Base-by-base conservation (phyloP, 306 rosid genomes). In the Comarum palustre region DNA sequence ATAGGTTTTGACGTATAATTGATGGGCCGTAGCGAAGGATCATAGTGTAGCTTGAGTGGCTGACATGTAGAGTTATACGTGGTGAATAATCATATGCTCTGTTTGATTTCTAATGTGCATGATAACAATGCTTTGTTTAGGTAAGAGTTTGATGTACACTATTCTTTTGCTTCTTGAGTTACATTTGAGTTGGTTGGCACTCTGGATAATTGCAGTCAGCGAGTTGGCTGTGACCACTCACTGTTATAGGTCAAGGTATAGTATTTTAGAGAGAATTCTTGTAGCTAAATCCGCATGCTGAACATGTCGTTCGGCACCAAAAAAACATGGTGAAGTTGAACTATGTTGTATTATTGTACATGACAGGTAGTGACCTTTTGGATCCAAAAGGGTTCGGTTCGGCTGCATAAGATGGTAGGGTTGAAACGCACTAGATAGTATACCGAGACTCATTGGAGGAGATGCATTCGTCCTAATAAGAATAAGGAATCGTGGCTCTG, bases 11-110 rank as follows among this genome's bases (percentile, higher is more conserved):
- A 82, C 83, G 79, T 82, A 82, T 75, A 79, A 84, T 85, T 87
- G 73, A 71, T 74, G 75, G 74, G 83, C 77, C 69, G 66, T 76
- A 43, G 79, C 84, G 68, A 73, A 63, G 29, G 42, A 39, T 39
- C 42, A 46, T 24, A 2, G 16, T 36, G n/a, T 29, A 69, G 66
- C 66, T 39, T 25, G 7, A 38, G 34, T 57, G 70, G 78, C 75
- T 72, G 60, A 73, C 81, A 68, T 88, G 91, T 90, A 87, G 92
- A 87, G 93, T 82, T 75, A 82, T 88, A 88, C 85, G 78, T 77
- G 91, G 87, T 85, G 77, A 73, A 71, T 50, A 20, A 69, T 51
- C 5, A 38, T 17, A 5, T 11, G 45, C 25, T 55, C 50, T 36
- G 0, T 42, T 57, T 52, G 74, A 52, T 38, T 54, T 58, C 8